These are phyloP conservation scores for Cladophialophora yegresii DNA, from an alignment of 2,329 filamentous ascomycete genomes.

Conservation along the genomic window DNA sequence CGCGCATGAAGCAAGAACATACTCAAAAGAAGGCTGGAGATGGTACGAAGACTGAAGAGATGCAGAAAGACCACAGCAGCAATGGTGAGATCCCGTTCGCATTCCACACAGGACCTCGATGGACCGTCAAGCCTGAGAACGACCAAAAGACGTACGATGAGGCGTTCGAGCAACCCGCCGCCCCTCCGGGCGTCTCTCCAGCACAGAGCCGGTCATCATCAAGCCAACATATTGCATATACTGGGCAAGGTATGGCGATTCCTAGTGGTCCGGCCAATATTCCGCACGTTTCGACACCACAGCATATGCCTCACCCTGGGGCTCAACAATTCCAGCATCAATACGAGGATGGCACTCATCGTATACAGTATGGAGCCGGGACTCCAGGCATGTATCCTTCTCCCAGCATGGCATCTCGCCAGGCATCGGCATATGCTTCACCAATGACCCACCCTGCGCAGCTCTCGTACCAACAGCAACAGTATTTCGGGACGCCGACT, in stretches of 20 bases:
- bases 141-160: slow-evolving; percentile 76
- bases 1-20: slow-evolving; percentile 69
- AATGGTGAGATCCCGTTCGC: slow-evolving; percentile 83
- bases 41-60: slow-evolving; percentile 42
- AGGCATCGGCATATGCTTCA: slow-evolving; percentile 68
- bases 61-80: slow-evolving; percentile 65
- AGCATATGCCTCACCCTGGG: slow-evolving; percentile 77
- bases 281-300: slow-evolving; percentile 68
- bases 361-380: slow-evolving; percentile 84
- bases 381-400: slow-evolving; percentile 78
- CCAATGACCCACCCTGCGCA: slow-evolving; percentile 70
- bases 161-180: slow-evolving; percentile 71
- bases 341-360: slow-evolving; percentile 72
- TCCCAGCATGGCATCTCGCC: slow-evolving; percentile 68
- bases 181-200: slow-evolving; percentile 66
- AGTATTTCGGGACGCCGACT: slow-evolving; percentile 68
- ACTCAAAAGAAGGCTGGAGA: slow-evolving; percentile 42
- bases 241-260: slow-evolving; percentile 81
- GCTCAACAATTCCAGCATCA: slow-evolving; percentile 74
- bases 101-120: slow-evolving; percentile 81
- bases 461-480: slow-evolving; percentile 69
- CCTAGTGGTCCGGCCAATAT: slow-evolving; percentile 71
- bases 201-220: slow-evolving; percentile 61
- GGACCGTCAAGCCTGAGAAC: slow-evolving; percentile 71
- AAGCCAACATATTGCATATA: slow-evolving; percentile 73